Percentiles rank a stretch among this genome's conserved stretches.
Evolutionary conservation across 2,329 filamentous ascomycete species (phyloP).

Genomic region (Lecanicillium sp.): DNA sequence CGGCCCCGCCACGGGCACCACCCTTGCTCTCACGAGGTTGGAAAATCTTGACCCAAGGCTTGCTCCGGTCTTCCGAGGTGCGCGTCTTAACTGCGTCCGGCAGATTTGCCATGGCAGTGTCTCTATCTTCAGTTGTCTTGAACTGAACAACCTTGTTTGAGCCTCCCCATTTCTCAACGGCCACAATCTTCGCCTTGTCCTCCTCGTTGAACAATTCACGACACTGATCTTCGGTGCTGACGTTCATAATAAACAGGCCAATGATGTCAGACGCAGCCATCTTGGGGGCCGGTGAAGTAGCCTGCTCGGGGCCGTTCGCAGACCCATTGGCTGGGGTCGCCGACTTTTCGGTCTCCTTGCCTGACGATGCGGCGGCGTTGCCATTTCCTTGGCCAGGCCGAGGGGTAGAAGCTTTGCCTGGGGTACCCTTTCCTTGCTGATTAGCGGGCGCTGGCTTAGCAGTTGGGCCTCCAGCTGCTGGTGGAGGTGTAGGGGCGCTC

Average conservation of each 20-base stretch:
- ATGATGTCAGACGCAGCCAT: slow-evolving; percentile 58
- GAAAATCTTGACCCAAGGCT: slow-evolving; percentile 77
- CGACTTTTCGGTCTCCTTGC: slow-evolving; percentile 50
- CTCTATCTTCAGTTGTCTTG: slow-evolving; percentile 69
- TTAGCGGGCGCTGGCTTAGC: slow-evolving; percentile 27
- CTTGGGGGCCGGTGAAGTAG: slow-evolving; percentile 52
- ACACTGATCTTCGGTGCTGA: slow-evolving; percentile 74
- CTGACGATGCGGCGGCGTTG: slow-evolving; percentile 24
- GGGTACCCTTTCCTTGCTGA: slow-evolving; percentile 25
- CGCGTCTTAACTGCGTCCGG: slow-evolving; percentile 69
- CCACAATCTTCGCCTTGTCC: slow-evolving; percentile 71
- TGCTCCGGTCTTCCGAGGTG: slow-evolving; percentile 63
- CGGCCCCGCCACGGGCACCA: slow-evolving; percentile 53
- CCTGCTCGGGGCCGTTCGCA: slow-evolving; percentile 40
- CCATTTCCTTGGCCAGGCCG: slow-evolving; percentile 38
- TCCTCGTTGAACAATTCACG: slow-evolving; percentile 76
- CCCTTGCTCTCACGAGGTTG: slow-evolving; percentile 57
- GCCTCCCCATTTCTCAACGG: slow-evolving; percentile 69
- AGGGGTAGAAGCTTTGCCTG: slow-evolving; percentile 34
- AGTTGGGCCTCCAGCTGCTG: slow-evolving; percentile 20
- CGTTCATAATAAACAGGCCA: slow-evolving; percentile 84
- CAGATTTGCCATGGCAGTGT: slow-evolving; percentile 66
- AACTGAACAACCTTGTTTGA: slow-evolving; percentile 84
- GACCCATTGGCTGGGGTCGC: slow-evolving; percentile 44
- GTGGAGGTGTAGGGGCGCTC: slow-evolving; percentile 19